Conservation (phyloP, 352 stramenopile species). For the Globisporangium cystogenes region DNA sequence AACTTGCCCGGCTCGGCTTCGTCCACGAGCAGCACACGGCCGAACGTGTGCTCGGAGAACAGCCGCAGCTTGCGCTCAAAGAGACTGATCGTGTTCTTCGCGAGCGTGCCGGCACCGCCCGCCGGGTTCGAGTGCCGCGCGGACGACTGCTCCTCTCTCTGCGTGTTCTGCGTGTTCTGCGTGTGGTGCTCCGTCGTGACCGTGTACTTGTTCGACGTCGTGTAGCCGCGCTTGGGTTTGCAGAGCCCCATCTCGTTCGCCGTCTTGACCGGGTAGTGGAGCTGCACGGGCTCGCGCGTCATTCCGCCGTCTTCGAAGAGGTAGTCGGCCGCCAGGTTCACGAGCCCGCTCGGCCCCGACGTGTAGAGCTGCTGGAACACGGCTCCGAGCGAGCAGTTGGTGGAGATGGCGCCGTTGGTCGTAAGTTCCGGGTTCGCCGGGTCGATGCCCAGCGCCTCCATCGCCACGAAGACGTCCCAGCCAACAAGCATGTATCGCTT, state of each 20-base stretch:
- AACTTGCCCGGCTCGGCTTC: background rate
- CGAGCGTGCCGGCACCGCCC: no score
- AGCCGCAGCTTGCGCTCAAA: background rate
- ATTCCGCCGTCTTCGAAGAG: background rate
- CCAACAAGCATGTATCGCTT: conserved; percentile 38
- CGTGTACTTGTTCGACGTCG: background rate
- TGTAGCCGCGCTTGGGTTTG: background rate
- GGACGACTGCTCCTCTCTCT: background rate
- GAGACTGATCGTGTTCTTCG: background rate
- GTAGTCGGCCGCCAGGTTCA: background rate
- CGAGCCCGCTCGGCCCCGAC: conserved; percentile 17
- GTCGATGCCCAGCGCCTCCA: conserved; percentile 38
- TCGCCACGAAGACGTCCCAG: conserved; percentile 31
- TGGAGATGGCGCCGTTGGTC: conserved; percentile 10
- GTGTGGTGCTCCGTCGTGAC: no score
- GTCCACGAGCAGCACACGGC: background rate
- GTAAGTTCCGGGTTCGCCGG: conserved; percentile 21
- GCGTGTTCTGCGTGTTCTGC: no score
- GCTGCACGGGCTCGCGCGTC: background rate
- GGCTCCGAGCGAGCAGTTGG: conserved; percentile 28
- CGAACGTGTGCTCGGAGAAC: background rate
- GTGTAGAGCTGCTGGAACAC: conserved; percentile 43
- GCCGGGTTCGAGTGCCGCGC: background rate
- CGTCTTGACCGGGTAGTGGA: background rate
- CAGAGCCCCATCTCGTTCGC: background rate